Evolutionary conservation across 371 early-diverging fungal species (phyloP).

Genomic region (Umbelopsis sp.): DNA sequence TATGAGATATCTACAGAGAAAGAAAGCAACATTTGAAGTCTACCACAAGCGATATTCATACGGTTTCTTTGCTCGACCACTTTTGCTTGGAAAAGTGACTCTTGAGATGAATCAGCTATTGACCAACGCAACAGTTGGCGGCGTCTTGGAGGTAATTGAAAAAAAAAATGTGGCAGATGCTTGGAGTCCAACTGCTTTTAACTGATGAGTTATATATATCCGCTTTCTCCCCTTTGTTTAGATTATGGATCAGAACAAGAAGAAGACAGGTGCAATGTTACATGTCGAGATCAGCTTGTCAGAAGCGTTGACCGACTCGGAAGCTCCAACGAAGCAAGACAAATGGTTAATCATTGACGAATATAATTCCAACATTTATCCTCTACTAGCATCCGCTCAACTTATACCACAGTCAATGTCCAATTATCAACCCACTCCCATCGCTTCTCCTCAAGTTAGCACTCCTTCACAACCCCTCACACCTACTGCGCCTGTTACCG

Average conservation of each 20-base stretch:
- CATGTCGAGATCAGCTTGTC: conserved; percentile 70
- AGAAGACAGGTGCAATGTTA: conserved; percentile 70
- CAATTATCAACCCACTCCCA: conserved; percentile 15
- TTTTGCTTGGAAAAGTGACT: conserved; percentile 64
- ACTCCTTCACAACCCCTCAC: background rate
- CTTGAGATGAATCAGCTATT: conserved; percentile 64
- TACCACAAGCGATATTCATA: conserved; percentile 64
- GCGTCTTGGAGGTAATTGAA: conserved; percentile 64
- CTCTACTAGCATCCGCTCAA: conserved; percentile 31
- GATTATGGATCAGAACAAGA: conserved; percentile 70
- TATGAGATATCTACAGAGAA: conserved; percentile 67
- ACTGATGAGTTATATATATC: background rate
- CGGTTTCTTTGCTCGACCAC: conserved; percentile 61
- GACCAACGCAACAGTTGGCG: conserved; percentile 68
- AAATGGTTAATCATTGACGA: conserved; percentile 75
- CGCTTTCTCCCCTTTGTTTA: conserved; percentile 24
- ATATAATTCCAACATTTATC: conserved; percentile 38
- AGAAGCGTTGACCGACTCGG: conserved; percentile 66
- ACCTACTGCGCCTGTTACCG: conserved; percentile 22
- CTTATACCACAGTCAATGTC: conserved; percentile 24
- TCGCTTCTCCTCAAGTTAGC: background rate
- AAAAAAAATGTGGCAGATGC: background rate
- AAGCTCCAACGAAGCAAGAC: conserved; percentile 63
- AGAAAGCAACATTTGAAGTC: conserved; percentile 71
- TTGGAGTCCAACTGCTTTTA: background rate